A percentile compares a stretch with the other conserved stretches of the same genome.
Conservation (phyloP, 2,329 filamentous ascomycete species). For the Cadophora sp. region DNA sequence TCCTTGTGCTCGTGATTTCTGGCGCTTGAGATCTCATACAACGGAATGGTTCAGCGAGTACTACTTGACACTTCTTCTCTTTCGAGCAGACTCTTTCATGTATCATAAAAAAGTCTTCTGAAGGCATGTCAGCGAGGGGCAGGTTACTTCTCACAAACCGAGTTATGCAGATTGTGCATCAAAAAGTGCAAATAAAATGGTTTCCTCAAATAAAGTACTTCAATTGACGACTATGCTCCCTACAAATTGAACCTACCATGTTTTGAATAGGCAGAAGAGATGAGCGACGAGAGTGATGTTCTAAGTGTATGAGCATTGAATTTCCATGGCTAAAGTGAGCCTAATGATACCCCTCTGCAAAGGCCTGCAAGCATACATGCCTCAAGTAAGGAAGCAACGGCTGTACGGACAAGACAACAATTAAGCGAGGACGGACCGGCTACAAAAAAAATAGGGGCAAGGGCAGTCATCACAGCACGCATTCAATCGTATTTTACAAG, state of each 20-base stretch:
- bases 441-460: neutral
- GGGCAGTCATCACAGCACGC: neutral
- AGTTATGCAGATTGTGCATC: neutral
- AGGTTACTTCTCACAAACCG: neutral
- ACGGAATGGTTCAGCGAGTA: neutral
- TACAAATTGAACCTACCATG: too few species aligned
- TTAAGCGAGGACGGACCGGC: neutral
- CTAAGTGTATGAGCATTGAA: neutral
- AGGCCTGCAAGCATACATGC: neutral
- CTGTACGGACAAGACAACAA: neutral
- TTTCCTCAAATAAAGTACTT: neutral
- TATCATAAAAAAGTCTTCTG: neutral
- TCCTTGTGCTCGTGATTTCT: neutral
- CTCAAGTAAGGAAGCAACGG: neutral
- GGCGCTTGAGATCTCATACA: neutral
- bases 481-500: neutral
- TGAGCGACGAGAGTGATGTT: too few species aligned
- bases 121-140: neutral
- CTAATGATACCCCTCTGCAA: neutral
- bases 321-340: neutral
- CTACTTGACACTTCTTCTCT: neutral
- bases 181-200: neutral
- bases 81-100: neutral
- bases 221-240: too few species aligned
- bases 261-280: too few species aligned